Evolutionary conservation across 192 early-diverging fungal genomes (phyloP), one percentile per base, ranked within the genome.

Genomic region (Irineochytrium annulatum): DNA sequence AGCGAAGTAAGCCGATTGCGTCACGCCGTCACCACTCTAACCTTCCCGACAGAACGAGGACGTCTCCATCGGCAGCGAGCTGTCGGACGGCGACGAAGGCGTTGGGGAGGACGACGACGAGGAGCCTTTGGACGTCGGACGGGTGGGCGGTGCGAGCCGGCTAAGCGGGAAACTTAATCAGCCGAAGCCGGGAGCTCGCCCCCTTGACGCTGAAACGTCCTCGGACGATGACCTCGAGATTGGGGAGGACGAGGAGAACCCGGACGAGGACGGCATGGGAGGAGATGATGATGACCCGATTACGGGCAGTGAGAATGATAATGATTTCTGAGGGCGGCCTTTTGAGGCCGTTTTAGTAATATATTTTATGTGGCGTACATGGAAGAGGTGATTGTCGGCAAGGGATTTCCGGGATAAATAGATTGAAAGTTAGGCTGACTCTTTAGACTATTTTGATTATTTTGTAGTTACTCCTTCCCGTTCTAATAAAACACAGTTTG

Each of bases 381-480:
- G n/a, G n/a, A 41, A 13, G n/a, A 41, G 37, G 8, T 8, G 37
- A 41, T 41, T 41, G n/a, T 8, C n/a, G 8, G 11, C 37, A 41
- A 41, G n/a, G n/a, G 11, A 13, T 8, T 41, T 41, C n/a, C 37
- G 11, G 37, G n/a, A 41, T 8, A 41, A 8, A 41, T 41, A n/a
- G 37, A 41, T 13, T 8, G 8, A 41, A 13, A 41, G 37, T 41
- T 41, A 13, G 11, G 11, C 8, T n/a, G n/a, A 13, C 11, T 41
- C 37, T 41, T 41, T 41, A 8, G n/a, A 13, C 11, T 41, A 41
- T 41, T 41, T n/a, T 41, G 8, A 8, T 41, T 41, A 95, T 65
- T 30, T 71, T 74, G 51, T 92, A 89, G 32, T 89, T 86, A 37
- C 78, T 83, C 74, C 92, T 96, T 34, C 93, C 93, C 5, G 80